Percentiles rank a stretch among this genome's conserved stretches.
Conservation (phyloP, 2,329 filamentous ascomycete genomes). For the Curvularia verruculosa region DNA sequence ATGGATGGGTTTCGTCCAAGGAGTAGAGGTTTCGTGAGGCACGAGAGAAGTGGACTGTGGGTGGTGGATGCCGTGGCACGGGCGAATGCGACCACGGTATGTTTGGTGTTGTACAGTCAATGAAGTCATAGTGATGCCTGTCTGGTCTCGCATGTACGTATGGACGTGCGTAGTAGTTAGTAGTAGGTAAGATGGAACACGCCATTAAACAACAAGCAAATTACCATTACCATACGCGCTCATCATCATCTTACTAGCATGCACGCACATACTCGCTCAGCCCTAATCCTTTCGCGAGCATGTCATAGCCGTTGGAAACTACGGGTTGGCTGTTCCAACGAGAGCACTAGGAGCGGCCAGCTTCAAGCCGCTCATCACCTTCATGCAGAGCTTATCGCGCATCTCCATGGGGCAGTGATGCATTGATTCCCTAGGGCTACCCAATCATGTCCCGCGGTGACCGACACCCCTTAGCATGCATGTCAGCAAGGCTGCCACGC, state of each 20-base stretch:
- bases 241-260: background rate
- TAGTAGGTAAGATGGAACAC: background rate
- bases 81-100: background rate
- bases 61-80: background rate
- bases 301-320: background rate
- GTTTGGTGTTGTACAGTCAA: background rate
- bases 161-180: too few species aligned
- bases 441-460: background rate
- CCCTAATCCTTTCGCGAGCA: background rate
- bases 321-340: background rate
- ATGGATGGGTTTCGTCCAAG: constrained; percentile 9
- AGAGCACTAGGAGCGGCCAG: background rate
- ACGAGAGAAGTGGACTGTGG: background rate
- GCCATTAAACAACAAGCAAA: background rate
- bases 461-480: constrained; percentile 3
- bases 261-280: background rate
- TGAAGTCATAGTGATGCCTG: constrained; percentile 14
- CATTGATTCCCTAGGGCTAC: background rate
- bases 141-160: too few species aligned
- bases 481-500: constrained; percentile 17
- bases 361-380: background rate
- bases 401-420: background rate
- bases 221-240: background rate
- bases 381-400: background rate
- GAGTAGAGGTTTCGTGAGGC: constrained; percentile 3